phyloP scores from a whole-genome alignment of 2,329 filamentous ascomycete genomes.

The Venturia carpophila region DNA sequence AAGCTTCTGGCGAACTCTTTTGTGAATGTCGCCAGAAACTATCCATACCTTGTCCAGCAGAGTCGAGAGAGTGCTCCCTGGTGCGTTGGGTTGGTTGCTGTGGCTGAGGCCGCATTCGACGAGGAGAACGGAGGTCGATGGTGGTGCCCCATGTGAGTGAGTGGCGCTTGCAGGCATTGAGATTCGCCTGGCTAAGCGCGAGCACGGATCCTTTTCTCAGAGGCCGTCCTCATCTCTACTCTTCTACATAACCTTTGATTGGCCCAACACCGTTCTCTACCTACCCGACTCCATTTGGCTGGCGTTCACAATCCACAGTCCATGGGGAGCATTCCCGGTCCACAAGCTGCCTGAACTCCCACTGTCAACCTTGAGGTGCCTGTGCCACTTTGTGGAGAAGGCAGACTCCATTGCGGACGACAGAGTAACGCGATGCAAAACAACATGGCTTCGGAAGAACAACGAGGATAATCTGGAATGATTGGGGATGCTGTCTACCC shows the following conservation, averaged over 20 bases:
- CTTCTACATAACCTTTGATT: background rate
- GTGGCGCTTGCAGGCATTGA: background rate
- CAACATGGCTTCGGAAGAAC: background rate
- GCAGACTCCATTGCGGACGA: background rate
- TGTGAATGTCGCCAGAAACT: too few relatives aligned
- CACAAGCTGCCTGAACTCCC: too few relatives aligned
- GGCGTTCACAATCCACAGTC: background rate
- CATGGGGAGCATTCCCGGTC: background rate
- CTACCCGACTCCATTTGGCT: background rate
- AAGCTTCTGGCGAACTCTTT: too few relatives aligned
- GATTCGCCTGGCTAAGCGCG: background rate
- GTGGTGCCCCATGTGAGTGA: background rate
- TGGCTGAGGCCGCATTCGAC: slow-evolving; percentile 3
- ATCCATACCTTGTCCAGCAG: background rate
- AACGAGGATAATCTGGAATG: background rate
- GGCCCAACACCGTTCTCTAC: background rate
- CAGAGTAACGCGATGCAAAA: background rate
- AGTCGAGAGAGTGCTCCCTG: background rate
- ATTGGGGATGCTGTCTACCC: background rate
- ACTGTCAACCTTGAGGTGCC: background rate
- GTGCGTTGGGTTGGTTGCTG: background rate
- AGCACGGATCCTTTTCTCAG: background rate
- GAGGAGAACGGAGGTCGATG: background rate
- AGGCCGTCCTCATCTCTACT: background rate
- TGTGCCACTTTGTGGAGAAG: background rate